Base-by-base conservation (phyloP, 192 early-diverging fungal species). In the Backusella mclennaniae region DNA sequence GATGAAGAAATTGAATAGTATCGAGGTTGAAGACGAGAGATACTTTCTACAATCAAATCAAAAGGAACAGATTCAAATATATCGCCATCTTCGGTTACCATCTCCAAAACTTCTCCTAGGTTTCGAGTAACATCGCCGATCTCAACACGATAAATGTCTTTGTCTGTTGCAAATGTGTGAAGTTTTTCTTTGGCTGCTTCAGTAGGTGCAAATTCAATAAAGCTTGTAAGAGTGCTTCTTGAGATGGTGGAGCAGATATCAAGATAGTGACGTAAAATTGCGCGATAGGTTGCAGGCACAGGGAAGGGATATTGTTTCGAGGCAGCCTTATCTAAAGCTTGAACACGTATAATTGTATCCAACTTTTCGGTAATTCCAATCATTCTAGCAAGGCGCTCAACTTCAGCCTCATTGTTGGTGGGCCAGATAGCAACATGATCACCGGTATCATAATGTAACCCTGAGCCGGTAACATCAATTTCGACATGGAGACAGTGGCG, bases 1-100 rank as follows among this genome's bases (percentile, higher is more conserved):
- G 94, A 94, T 7, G 96, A 96, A 36, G 95, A 96, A 59, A 99
- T 98, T 42, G 96, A 97, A 82, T 99, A 99, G 85, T 97, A 95
- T 17, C 98, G 95, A 52, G 94, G 88, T 73, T 92, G 91, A 68
- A 96, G 89, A 44, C 93, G 92, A 69, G 92, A 86, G 15, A 96
- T 87, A 6, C 93, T 87, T 79, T 97, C 93, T 73, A 98, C 87
- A 26, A 96, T 84, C 23, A 95, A 84, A 71, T 90, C 91, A 41
- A 95, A 86, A 6, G 98, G 98, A 76, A 97, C 85, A 73, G 33
- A 38, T 42, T 86, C 85, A 38, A 80, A 84, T 81, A 79, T 77
- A 68, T 76, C 83, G 15, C 77, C 78, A 23, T 17, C 9, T 11
- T 23, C 68, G 19, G 39, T 12, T n/a, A 41, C 35, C 5, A 85